Evolutionary conservation across 805 yeast species (phyloP), one percentile per base, ranked within the genome.

Genomic region (Starmera pachycereana): DNA sequence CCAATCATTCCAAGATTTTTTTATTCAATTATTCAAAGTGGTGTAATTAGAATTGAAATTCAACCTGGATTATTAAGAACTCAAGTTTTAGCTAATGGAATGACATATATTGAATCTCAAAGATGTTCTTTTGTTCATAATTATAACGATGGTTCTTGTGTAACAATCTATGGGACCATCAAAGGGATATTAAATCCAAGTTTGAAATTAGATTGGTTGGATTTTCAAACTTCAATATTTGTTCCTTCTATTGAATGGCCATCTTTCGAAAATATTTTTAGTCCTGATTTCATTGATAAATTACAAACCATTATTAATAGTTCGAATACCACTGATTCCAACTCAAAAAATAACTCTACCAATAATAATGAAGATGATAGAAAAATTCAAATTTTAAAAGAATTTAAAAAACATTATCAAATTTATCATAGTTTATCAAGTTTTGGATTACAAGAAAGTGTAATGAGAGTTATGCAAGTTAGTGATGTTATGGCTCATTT

Each of bases 401-500:
- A 58, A 35, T 48, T 66, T 37, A 52, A 67, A 38, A 57, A 68
- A 4, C 57, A 62, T 30, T 64, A 68, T 32, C 60, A 62, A 33
- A 77, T 79, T 1, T 68, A 68, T 45, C 63, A 67, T 35, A 62
- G 63, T 33, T 60, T 78, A 40, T 64, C 78, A 5, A 69, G 70
- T 40, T 72, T 72, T 45, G 95, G 95, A 0, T 58, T 82, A 6
- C 78, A 76, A 40, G 78, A 73, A 38, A 70, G 71, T 32, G 77
- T 84, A 7, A 72, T 84, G 75, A 63, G 90, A 43, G 68, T 79
- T 18, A 60, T 86, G 61, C 90, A 84, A 56, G 74, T 83, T 5
- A 72, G 87, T 33, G 92, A 85, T 57, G 80, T 81, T 9, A 81
- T 87, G 86, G 69, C 87, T 0, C 74, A 76, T 44, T 66, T 86